Conservation (phyloP, 2,329 filamentous ascomycete species). For the Cordyceps cicadae region DNA sequence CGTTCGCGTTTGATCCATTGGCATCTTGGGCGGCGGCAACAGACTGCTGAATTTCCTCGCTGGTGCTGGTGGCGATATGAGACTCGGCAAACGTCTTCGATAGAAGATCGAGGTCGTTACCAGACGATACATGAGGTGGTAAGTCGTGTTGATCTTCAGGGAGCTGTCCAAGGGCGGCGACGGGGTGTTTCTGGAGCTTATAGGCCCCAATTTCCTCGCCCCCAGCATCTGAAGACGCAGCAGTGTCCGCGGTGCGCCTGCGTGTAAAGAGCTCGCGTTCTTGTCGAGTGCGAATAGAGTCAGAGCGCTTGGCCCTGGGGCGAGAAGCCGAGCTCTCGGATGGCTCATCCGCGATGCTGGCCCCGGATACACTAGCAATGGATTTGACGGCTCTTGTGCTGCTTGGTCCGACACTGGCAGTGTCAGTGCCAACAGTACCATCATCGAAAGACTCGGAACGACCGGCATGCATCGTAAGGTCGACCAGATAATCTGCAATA, state of each 20-base stretch:
- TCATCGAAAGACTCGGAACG: constrained; percentile 49
- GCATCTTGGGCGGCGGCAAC: constrained; percentile 55
- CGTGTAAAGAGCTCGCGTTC: constrained; percentile 86
- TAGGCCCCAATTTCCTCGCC: constrained; percentile 43
- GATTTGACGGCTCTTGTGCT: constrained; percentile 86
- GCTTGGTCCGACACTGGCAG: constrained; percentile 66
- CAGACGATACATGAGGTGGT: constrained; percentile 49
- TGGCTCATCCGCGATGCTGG: constrained; percentile 62
- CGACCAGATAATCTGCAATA: constrained; percentile 94
- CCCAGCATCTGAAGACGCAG: constrained; percentile 51
- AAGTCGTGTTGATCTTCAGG: constrained; percentile 62
- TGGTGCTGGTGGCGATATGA: constrained; percentile 63
- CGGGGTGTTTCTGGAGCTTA: constrained; percentile 40
- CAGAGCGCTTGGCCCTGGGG: constrained; percentile 61
- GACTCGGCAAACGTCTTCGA: constrained; percentile 70
- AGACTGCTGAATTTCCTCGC: constrained; percentile 69
- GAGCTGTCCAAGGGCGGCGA: constrained; percentile 42
- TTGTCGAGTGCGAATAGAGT: constrained; percentile 78
- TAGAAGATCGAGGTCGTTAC: constrained; percentile 74
- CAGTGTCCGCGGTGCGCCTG: constrained; percentile 57
- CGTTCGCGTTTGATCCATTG: constrained; percentile 55
- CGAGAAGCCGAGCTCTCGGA: constrained; percentile 53
- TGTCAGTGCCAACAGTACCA: constrained; percentile 44
- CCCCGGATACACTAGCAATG: constrained; percentile 72
- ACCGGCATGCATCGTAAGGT: constrained; percentile 93